A percentile compares a stretch with the other conserved stretches of the same genome.
Conservation (phyloP, 345 rosid genomes). For the Brassica rapa region DNA sequence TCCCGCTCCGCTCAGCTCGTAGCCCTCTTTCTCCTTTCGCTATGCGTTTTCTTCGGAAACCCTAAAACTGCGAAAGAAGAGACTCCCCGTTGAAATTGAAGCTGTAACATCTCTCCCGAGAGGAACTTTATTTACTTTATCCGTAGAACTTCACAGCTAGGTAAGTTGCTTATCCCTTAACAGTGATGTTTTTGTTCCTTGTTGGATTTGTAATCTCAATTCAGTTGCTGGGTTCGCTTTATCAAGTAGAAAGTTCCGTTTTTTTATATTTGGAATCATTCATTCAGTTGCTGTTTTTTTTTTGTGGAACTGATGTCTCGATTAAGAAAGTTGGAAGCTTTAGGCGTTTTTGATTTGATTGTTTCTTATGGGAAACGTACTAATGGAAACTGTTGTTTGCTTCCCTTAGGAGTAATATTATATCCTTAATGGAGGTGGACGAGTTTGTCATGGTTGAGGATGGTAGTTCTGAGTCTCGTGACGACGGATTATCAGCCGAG, state of each 20-base stretch:
- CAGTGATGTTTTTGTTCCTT: neutral
- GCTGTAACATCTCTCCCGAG: neutral
- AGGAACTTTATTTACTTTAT: neutral
- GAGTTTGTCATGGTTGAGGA: slow-evolving; percentile 36
- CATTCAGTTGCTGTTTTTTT: neutral
- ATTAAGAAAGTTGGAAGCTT: slow-evolving; percentile 19
- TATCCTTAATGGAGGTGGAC: slow-evolving; percentile 33
- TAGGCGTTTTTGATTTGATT: neutral
- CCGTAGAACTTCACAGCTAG: neutral
- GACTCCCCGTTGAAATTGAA: slow-evolving; percentile 15
- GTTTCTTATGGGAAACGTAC: too few relatives aligned
- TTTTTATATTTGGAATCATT: neutral
- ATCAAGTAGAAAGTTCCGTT: neutral
- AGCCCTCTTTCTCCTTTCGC: neutral
- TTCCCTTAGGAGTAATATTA: too few relatives aligned
- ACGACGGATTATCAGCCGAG: slow-evolving; percentile 17
- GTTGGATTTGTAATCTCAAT: neutral
- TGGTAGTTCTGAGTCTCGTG: slow-evolving; percentile 23
- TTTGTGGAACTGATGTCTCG: slow-evolving; percentile 8
- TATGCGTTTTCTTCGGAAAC: slow-evolving; percentile 24
- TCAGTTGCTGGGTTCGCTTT: neutral
- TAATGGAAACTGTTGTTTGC: too few relatives aligned
- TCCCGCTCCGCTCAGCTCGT: slow-evolving; percentile 36
- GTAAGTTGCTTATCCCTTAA: neutral
- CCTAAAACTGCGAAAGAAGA: slow-evolving; percentile 23